Conservation (phyloP, 2,329 filamentous ascomycete genomes). For the Helminthosporium solani region DNA sequence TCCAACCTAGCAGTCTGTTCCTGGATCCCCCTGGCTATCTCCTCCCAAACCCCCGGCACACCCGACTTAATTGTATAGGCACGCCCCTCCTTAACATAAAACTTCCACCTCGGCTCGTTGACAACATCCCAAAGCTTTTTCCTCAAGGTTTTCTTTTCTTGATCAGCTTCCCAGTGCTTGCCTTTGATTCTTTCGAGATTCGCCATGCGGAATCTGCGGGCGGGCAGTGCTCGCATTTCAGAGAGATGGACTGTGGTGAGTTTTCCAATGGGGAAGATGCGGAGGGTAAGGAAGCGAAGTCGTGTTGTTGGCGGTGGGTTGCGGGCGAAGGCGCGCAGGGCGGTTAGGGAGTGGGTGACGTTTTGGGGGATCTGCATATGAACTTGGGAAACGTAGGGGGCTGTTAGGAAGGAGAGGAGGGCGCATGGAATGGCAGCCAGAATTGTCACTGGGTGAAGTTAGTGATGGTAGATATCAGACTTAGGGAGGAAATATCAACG, state of each 20-base stretch:
- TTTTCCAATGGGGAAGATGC: conserved; percentile 35
- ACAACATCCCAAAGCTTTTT: conserved; percentile 24
- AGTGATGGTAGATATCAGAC: too few relatives aligned
- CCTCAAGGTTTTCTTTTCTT: conserved; percentile 20
- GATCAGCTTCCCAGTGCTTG: conserved; percentile 18
- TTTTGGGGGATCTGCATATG: conserved; percentile 34
- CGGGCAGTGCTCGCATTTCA: conserved; percentile 36
- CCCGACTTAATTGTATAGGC: conserved; percentile 32
- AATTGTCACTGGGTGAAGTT: conserved; percentile 24
- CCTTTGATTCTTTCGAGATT: conserved; percentile 35
- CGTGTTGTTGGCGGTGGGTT: conserved; percentile 23
- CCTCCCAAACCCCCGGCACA: conserved; percentile 40
- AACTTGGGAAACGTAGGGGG: conserved; percentile 39
- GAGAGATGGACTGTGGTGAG: conserved; percentile 30
- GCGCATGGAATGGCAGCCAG: conserved; percentile 35
- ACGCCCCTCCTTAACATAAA: conserved; percentile 39
- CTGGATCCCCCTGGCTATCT: conserved; percentile 31
- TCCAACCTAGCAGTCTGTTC: conserved; percentile 20
- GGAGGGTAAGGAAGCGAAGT: conserved; percentile 39
- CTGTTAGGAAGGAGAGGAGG: conserved; percentile 36
- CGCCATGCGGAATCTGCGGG: conserved; percentile 28
- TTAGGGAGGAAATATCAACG: too few relatives aligned
- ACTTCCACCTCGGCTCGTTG: conserved; percentile 35
- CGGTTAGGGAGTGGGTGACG: conserved; percentile 25
- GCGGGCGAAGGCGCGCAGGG: conserved; percentile 28